These are phyloP conservation scores for Monosporascus sp. DNA, from an alignment of 2,329 filamentous ascomycete species.

Conservation along the genomic window DNA sequence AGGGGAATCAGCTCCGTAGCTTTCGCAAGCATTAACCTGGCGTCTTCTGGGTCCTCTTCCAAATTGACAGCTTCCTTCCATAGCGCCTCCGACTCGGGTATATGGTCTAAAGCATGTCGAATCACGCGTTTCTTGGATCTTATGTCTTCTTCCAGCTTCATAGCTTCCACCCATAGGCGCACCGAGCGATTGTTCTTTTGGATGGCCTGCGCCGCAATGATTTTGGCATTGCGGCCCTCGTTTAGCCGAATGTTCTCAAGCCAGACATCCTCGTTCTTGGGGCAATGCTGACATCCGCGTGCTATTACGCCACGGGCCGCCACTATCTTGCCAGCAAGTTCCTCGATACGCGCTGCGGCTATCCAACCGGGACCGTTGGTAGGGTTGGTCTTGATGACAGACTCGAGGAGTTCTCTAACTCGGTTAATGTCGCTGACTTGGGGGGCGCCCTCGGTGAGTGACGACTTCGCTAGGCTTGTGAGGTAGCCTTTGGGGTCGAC, in stretches of 20 bases:
- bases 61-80: constrained; percentile 98
- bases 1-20: constrained; percentile 92
- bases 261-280: constrained; percentile 93
- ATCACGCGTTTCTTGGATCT: constrained; percentile 90
- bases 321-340: constrained; percentile 85
- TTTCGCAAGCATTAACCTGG: constrained; percentile 82
- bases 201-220: constrained; percentile 90
- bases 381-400: constrained; percentile 94
- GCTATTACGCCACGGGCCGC: constrained; percentile 84
- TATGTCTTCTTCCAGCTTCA: constrained; percentile 79
- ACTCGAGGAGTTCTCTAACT: constrained; percentile 86
- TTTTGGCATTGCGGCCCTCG: constrained; percentile 86
- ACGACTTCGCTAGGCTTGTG: constrained; percentile 79
- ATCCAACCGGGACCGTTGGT: constrained; percentile 95
- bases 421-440: constrained; percentile 94
- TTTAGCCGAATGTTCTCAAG: constrained; percentile 92
- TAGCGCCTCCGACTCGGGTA: constrained; percentile 90
- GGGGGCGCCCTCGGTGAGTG: constrained; percentile 71
- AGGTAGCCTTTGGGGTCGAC: constrained; percentile 96
- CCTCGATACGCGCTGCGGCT: constrained; percentile 85
- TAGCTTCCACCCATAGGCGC: constrained; percentile 88
- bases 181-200: constrained; percentile 87
- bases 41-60: constrained; percentile 85
- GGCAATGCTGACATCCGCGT: constrained; percentile 82
- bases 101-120: constrained; percentile 82